Base-by-base conservation (phyloP, 1,284 basidiomycete species). In the Cystobasidium pallidum region DNA sequence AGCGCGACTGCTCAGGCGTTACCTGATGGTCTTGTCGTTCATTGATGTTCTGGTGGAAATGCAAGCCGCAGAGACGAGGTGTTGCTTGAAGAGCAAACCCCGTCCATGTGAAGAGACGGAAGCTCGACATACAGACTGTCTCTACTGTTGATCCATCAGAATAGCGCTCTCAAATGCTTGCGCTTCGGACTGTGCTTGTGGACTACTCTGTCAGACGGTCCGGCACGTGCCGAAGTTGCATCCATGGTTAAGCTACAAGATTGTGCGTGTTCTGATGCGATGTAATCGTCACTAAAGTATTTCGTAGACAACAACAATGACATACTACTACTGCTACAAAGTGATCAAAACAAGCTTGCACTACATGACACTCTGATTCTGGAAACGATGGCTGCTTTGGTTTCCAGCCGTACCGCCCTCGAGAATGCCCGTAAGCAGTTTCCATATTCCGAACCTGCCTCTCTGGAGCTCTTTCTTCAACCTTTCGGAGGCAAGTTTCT, bases 361-460 rank as follows among this genome's bases (percentile, higher is more conserved):
- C 62, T 64, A 64, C 45, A 51, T 34, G 3, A 64, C 62, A 26
- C 62, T 51, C 15, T 47, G 43, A 52, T 64, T 43, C 45, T 64
- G 62, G 41, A 57, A 66, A 15, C 64, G 64, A 30, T 43, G 64
- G n/a, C 28, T 45, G 21, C 64, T 55, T 41, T 55, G 49, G 41
- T 51, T 68, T 6, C 66, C 39, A 28, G 66, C 39, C 4, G 41
- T 51, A 51, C 49, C 26, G 19, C 62, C 62, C 32, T 63, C 68
- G 8, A 71, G 61, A 15, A 71, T 63, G 0, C 68, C 51, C 8
- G 30, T 64, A 32, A 71, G 68, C 68, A 71, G 21, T 52, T 55
- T 71, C 68, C 68, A 71, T n/a, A 71, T 32, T 10, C 59, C 68
- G 64, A 63, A 58, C 24, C 68, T 70, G 11, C 67, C 67, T 63